Evolutionary conservation across 1,284 basidiomycete genomes (phyloP), one percentile per base, ranked within the genome.

Genomic region (Cystodermella granulosa): DNA sequence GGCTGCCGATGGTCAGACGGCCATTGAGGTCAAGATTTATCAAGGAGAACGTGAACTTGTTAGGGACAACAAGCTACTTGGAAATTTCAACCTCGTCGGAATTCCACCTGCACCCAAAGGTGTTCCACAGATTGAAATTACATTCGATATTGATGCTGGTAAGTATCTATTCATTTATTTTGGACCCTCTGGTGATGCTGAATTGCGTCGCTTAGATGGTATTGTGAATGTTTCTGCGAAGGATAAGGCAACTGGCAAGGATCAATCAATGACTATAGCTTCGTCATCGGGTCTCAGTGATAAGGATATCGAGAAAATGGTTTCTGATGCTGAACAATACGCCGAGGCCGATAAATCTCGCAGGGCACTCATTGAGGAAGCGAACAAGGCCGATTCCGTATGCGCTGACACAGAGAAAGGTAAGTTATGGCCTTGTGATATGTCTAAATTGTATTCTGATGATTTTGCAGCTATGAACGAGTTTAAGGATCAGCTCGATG

Each of bases 11-110:
- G 85, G 91, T 53, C 96, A 95, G 74, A 95, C 87, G 26, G 91
- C 92, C 31, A 95, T 97, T 53, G 91, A 95, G 69, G 91, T 97
- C 70, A 95, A 96, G 81, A 91, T 97, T 59, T 97, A 83, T 79
- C 92, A 98, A 74, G 95, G 95, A 63, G 96, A 98, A 77, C 92
- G 95, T 77, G 93, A 97, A 70, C 83, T 98, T 56, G 90, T 93
- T 46, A 79, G 88, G 45, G 94, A 98, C 76, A 98, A 98, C 86
- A 98, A 98, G 76, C 73, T 98, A n/a, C 86, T 98, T 55, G 96
- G 95, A 55, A 96, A 97, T 78, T 98, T 98, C 84, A 94, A 97
- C 76, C 87, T 98, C 51, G 89, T 92, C 51, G 94, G 95, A 47
- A 93, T 98, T 53, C 95, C 95, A 36, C 95, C 95, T 34, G 95